phyloP scores from a whole-genome alignment of 1,284 basidiomycete genomes.

The Moesziomyces antarcticus region DNA sequence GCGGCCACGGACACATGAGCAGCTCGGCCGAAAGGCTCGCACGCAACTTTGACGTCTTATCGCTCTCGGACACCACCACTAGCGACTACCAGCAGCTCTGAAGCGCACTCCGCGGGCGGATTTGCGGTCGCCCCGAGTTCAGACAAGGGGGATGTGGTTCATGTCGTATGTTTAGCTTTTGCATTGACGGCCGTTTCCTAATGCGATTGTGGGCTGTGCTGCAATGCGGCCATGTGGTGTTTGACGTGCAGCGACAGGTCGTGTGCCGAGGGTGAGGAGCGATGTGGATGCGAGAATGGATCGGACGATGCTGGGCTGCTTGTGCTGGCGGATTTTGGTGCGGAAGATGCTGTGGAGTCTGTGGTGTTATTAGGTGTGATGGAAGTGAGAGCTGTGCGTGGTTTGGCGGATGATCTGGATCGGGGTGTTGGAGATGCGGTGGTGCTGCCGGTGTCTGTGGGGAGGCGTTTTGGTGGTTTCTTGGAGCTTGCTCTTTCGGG shows the following conservation, averaged over 20 bases:
- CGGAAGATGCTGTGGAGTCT: background rate
- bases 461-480: constrained; percentile 24
- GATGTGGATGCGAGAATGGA: constrained; percentile 14
- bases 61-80: constrained; percentile 23
- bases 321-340: background rate
- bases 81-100: constrained; percentile 1
- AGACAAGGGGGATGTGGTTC: background rate
- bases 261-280: constrained; percentile 11
- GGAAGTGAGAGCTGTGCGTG: constrained; percentile 21
- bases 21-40: no score
- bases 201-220: constrained; percentile 27
- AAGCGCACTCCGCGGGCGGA: background rate
- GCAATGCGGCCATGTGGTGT: constrained; percentile 36
- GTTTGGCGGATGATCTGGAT: constrained; percentile 18
- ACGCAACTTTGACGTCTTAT: constrained; percentile 16
- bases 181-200: constrained; percentile 1
- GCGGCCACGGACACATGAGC: no score
- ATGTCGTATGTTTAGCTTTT: no score
- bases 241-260: constrained; percentile 38
- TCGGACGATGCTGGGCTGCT: constrained; percentile 16
- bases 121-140: background rate
- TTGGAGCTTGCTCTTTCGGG: constrained; percentile 35
- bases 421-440: constrained; percentile 36
- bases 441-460: constrained; percentile 24
- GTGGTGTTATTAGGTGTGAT: constrained; percentile 12